Percentiles rank a stretch among this genome's conserved stretches.
Evolutionary conservation across 441 rosid species (phyloP).

Genomic region (Gossypium schwendimanii): DNA sequence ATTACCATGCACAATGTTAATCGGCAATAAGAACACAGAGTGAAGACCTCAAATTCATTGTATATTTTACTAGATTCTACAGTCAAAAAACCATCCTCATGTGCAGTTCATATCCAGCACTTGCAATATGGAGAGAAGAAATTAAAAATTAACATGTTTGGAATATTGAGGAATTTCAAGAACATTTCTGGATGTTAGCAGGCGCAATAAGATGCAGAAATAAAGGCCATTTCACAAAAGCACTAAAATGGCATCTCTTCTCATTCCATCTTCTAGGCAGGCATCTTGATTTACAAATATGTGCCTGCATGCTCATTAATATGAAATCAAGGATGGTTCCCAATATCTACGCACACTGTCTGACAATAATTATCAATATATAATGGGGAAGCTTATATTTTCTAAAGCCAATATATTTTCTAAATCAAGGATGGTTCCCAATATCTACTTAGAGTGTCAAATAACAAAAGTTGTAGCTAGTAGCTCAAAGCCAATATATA

Average conservation of each 20-base stretch:
- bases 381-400: background rate
- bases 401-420: background rate
- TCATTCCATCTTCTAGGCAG: conserved; percentile 5
- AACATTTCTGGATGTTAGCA: background rate
- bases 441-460: conserved; percentile 3
- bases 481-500: background rate
- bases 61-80: background rate
- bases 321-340: background rate
- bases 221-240: background rate
- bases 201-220: conserved; percentile 6
- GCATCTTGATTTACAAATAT: background rate
- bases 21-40: conserved; percentile 3
- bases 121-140: background rate
- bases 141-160: background rate
- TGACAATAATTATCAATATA: background rate
- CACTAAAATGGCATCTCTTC: background rate
- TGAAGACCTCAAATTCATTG: background rate
- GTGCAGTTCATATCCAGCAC: background rate
- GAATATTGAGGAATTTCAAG: background rate
- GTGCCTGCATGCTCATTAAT: background rate
- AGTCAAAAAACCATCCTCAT: background rate
- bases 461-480: background rate
- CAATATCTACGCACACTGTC: background rate
- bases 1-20: background rate
- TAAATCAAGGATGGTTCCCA: background rate